Conservation (phyloP, 1,139 yeast genomes). For the Arxiozyma telluris region DNA sequence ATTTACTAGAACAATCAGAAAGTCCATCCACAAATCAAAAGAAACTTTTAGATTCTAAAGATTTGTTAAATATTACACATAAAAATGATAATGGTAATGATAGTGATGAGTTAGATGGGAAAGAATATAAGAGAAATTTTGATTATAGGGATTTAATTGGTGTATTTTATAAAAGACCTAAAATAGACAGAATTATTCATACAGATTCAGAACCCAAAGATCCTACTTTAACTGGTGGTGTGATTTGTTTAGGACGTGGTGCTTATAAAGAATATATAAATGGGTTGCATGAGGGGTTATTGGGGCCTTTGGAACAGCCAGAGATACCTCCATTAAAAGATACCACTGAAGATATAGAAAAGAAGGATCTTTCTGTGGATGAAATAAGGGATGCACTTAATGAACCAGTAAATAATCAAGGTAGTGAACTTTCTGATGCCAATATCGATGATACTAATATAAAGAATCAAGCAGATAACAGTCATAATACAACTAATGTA, state of each 20-base stretch:
- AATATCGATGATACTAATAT: conserved; percentile 10
- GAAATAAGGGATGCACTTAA: conserved; percentile 7
- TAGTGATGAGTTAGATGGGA: conserved; percentile 4
- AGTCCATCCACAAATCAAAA: not conserved
- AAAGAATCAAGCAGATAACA: conserved; percentile 11
- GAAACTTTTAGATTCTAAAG: not conserved
- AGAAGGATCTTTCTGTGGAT: conserved; percentile 3
- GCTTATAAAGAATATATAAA: conserved; percentile 85
- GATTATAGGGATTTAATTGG: conserved; percentile 53
- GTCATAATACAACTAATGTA: not conserved
- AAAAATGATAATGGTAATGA: too few relatives aligned
- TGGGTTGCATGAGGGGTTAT: conserved; percentile 89
- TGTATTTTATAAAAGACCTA: conserved; percentile 36
- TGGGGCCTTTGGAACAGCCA: conserved; percentile 82
- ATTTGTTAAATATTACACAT: too few relatives aligned
- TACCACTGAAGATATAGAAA: conserved; percentile 1
- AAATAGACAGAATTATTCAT: conserved; percentile 31
- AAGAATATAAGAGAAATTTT: conserved; percentile 15
- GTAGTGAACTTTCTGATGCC: not conserved
- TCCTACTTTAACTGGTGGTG: conserved; percentile 62
- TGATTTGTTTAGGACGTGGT: conserved; percentile 89
- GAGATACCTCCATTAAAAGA: not conserved
- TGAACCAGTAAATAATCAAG: not conserved
- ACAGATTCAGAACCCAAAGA: conserved; percentile 41
- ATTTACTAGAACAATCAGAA: not conserved